Conservation (phyloP, 805 yeast species). For the Kazachstania martiniae region DNA sequence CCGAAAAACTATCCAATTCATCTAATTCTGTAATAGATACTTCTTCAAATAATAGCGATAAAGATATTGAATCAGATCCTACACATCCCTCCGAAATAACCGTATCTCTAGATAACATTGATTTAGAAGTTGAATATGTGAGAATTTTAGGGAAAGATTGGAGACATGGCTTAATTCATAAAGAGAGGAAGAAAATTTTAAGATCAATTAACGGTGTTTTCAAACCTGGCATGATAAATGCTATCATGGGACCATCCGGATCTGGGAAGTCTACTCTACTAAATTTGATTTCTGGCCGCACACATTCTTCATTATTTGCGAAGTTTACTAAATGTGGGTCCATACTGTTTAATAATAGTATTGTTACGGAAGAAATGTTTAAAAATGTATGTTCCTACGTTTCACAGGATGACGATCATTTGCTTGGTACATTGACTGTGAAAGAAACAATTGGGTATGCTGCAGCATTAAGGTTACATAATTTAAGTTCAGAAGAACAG, state of each 20-base stretch:
- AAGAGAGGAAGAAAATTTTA: slow-evolving; percentile 30
- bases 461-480: slow-evolving; percentile 55
- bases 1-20: slow-evolving; percentile 1
- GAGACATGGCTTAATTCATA: slow-evolving; percentile 6
- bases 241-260: slow-evolving; percentile 76
- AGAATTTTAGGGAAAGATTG: slow-evolving; percentile 3
- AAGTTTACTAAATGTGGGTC: slow-evolving; percentile 30
- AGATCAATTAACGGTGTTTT: slow-evolving; percentile 41
- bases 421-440: slow-evolving; percentile 64
- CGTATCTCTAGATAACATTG: slow-evolving; percentile 8
- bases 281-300: slow-evolving; percentile 51
- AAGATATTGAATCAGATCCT: slow-evolving; percentile 11
- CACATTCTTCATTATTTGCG: slow-evolving; percentile 28
- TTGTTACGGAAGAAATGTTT: slow-evolving; percentile 28
- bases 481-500: slow-evolving; percentile 34
- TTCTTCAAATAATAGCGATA: too few relatives aligned
- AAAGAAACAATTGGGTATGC: slow-evolving; percentile 65
- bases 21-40: background rate
- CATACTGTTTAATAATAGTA: slow-evolving; percentile 33
- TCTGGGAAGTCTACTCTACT: slow-evolving; percentile 65
- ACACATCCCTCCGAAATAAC: slow-evolving; percentile 5
- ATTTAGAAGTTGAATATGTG: slow-evolving; percentile 7
- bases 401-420: slow-evolving; percentile 67
- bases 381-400: slow-evolving; percentile 58
- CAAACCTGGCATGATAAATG: slow-evolving; percentile 47